Percentiles rank a stretch among this genome's conserved stretches.
phyloP scores from a whole-genome alignment of 2,329 filamentous ascomycete species.

The Cladosporium austrohemisphaericum region DNA sequence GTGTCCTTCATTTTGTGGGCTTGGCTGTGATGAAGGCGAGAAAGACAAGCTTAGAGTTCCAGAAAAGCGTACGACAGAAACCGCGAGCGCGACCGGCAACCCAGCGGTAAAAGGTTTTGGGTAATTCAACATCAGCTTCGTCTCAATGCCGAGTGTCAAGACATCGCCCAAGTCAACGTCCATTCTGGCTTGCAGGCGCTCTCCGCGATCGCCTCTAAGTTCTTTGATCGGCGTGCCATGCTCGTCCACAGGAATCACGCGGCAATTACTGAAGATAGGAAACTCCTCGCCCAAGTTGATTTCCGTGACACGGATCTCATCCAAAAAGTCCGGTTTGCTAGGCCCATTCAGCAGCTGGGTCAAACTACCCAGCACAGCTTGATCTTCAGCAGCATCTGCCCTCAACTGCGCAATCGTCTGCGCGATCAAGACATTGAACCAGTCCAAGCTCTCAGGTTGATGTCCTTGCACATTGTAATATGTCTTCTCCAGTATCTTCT shows the following conservation, averaged over 20 bases:
- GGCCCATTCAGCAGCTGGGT: slow-evolving; percentile 84
- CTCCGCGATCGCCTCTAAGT: slow-evolving; percentile 49
- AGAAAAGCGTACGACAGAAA: slow-evolving; percentile 90
- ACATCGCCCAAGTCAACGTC: slow-evolving; percentile 96
- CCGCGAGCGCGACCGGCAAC: slow-evolving; percentile 83
- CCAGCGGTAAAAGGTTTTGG: slow-evolving; percentile 85
- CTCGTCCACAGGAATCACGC: slow-evolving; percentile 86
- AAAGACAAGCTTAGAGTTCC: slow-evolving; percentile 92
- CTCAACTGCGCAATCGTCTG: slow-evolving; percentile 96
- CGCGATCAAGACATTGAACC: slow-evolving; percentile 97
- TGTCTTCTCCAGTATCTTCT: slow-evolving; percentile 89
- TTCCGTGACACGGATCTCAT: slow-evolving; percentile 90
- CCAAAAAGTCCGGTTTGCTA: slow-evolving; percentile 80
- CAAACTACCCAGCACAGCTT: slow-evolving; percentile 80
- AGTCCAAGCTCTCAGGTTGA: slow-evolving; percentile 93
- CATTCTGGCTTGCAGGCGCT: slow-evolving; percentile 87
- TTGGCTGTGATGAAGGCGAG: slow-evolving; percentile 59
- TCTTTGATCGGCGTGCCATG: slow-evolving; percentile 58
- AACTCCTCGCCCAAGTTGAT: slow-evolving; percentile 94
- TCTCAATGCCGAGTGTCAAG: slow-evolving; percentile 91
- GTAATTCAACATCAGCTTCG: slow-evolving; percentile 89
- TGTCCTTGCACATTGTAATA: slow-evolving; percentile 96
- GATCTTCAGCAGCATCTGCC: slow-evolving; percentile 85
- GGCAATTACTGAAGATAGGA: slow-evolving; percentile 96
- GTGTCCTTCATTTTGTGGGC: slow-evolving; percentile 33